Percentiles rank a stretch among this genome's conserved stretches.
Evolutionary conservation across 768 basidiomycete species (phyloP).

Genomic region (Phylloporus sp.): DNA sequence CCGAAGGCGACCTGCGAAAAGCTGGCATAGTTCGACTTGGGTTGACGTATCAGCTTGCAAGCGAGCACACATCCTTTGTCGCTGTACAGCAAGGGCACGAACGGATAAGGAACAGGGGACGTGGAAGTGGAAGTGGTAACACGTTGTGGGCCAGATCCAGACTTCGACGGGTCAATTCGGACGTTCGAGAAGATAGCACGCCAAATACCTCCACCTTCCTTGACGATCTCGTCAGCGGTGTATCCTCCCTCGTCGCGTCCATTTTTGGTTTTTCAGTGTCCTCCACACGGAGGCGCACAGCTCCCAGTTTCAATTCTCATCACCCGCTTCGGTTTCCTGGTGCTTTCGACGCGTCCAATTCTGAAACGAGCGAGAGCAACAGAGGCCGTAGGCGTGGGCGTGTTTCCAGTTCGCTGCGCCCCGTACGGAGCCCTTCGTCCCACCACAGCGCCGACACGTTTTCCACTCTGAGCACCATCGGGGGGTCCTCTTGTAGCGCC

Average conservation of each 20-base stretch:
- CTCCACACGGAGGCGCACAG: not conserved
- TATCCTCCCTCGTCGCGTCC: slow-evolving; percentile 16
- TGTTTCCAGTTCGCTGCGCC: not conserved
- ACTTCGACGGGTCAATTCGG: not conserved
- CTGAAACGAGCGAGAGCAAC: not conserved
- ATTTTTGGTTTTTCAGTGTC: slow-evolving; percentile 8
- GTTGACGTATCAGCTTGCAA: slow-evolving; percentile 47
- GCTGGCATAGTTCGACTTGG: slow-evolving; percentile 49
- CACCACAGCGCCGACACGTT: slow-evolving; percentile 32
- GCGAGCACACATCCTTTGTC: slow-evolving; percentile 51
- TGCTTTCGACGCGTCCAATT: slow-evolving; percentile 16
- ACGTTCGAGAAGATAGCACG: not conserved
- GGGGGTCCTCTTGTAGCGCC: slow-evolving; percentile 33
- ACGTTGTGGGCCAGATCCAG: slow-evolving; percentile 17
- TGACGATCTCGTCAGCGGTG: slow-evolving; percentile 14
- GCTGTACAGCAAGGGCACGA: slow-evolving; percentile 40
- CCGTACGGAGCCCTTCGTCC: slow-evolving; percentile 15
- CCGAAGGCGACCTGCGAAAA: slow-evolving; percentile 35
- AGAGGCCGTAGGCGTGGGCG: slow-evolving; percentile 3
- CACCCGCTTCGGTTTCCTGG: slow-evolving; percentile 15
- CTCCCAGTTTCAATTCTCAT: not conserved
- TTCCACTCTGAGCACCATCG: slow-evolving; percentile 48
- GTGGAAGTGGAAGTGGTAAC: not conserved
- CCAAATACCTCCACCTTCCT: slow-evolving; percentile 10
- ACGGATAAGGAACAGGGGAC: slow-evolving; percentile 5